phyloP scores from a whole-genome alignment of 495 filamentous ascomycete species.

The Hypomontagnella submonticulosa region DNA sequence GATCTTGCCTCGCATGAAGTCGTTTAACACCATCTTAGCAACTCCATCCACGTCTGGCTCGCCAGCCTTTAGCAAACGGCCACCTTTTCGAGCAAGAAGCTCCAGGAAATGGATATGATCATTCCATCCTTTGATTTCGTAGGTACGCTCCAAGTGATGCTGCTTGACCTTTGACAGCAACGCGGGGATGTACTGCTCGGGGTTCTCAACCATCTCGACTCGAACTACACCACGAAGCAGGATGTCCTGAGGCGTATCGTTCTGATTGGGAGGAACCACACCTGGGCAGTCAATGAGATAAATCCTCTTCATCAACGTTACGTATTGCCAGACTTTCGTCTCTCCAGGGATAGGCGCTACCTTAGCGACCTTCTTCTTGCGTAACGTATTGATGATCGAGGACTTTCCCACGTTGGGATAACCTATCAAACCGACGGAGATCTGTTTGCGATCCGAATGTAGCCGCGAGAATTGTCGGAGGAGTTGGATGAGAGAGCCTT shows the following conservation, averaged over 20 bases:
- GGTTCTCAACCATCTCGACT: slow-evolving; percentile 94
- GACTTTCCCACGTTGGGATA: slow-evolving; percentile 92
- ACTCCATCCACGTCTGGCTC: slow-evolving; percentile 94
- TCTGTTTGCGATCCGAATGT: slow-evolving; percentile 91
- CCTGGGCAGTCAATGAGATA: slow-evolving; percentile 98
- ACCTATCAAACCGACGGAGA: slow-evolving; percentile 86
- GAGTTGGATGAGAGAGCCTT: slow-evolving; percentile 77
- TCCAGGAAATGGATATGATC: slow-evolving; percentile 86
- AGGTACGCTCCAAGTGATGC: slow-evolving; percentile 91
- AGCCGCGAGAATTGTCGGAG: slow-evolving; percentile 93
- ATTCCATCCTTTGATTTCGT: slow-evolving; percentile 80
- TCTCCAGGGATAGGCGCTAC: slow-evolving; percentile 96
- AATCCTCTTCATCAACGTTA: slow-evolving; percentile 96
- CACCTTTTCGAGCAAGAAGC: slow-evolving; percentile 85
- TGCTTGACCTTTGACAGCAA: slow-evolving; percentile 81
- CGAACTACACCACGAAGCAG: slow-evolving; percentile 91
- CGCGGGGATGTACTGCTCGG: slow-evolving; percentile 92
- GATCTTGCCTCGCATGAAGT: slow-evolving; percentile 93
- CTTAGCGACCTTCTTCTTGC: slow-evolving; percentile 90
- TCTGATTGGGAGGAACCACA: slow-evolving; percentile 86
- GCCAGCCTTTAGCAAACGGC: slow-evolving; percentile 85
- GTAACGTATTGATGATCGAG: slow-evolving; percentile 90
- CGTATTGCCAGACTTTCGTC: slow-evolving; percentile 98
- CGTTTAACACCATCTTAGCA: slow-evolving; percentile 92
- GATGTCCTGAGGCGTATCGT: slow-evolving; percentile 86